These are phyloP conservation scores for Bothriochloa decipiens DNA, from an alignment of 176 grass and related monocot genomes.

Conservation along the genomic window DNA sequence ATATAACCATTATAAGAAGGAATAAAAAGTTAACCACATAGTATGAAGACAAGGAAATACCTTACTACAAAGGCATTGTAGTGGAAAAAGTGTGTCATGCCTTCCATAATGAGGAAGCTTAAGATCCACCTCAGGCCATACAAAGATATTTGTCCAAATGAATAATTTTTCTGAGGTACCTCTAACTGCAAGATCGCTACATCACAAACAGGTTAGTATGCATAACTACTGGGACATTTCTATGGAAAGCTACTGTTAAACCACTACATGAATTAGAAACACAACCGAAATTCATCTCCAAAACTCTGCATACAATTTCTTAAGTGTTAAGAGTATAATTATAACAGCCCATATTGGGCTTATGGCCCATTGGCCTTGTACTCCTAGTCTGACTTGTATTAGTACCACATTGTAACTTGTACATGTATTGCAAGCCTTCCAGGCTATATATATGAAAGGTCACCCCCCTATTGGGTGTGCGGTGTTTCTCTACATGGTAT, in stretches of 20 bases:
- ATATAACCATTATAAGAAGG: constrained; percentile 28
- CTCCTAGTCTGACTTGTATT: no score
- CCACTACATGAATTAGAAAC: background rate
- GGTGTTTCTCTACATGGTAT: no score
- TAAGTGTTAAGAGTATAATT: no score
- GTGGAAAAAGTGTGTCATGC: constrained; percentile 82
- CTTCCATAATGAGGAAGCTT: constrained; percentile 80
- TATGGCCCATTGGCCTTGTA: no score
- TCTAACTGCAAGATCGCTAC: constrained; percentile 79
- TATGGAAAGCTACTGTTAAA: background rate
- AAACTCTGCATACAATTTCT: constrained; percentile 8
- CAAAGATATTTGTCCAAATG: constrained; percentile 59
- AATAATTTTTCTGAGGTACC: constrained; percentile 76
- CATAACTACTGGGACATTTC: constrained; percentile 10
- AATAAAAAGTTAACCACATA: background rate
- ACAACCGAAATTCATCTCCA: constrained; percentile 17
- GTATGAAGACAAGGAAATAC: constrained; percentile 42
- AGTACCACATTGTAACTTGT: no score
- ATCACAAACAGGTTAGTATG: constrained; percentile 42
- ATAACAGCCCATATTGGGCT: no score
- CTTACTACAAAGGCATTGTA: constrained; percentile 95
- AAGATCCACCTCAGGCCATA: constrained; percentile 82
- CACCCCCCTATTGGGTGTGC: no score
- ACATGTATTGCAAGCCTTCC: no score
- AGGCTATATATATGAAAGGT: no score